Evolutionary conservation across 129 eudicot genomes (phyloP), one percentile per base, ranked within the genome.

Genomic region (Artemisia tridentata): DNA sequence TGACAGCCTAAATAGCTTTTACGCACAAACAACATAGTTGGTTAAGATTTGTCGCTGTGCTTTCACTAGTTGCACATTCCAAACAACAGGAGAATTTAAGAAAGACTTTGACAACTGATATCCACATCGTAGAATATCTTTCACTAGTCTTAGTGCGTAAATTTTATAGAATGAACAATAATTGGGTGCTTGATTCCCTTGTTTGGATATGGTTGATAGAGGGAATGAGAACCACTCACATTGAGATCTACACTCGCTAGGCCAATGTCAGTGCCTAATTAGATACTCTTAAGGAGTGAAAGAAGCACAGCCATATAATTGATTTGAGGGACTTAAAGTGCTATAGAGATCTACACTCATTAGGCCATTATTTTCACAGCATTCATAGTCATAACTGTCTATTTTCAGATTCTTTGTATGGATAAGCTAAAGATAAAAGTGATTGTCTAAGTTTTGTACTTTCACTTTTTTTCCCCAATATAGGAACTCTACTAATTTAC

Each of bases 21-120:
- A 71, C 13, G 45, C 63, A 63, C 19, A 38, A 63, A 51, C 16
- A 51, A 19, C 41, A 34, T 38, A 19, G 54, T 8, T 64, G 62
- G 18, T 73, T 64, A 51, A 34, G 65, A 52, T 74, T 61, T 61
- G 51, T 61, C 12, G 21, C 69, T 38, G 54, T 64, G 71, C 71
- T 63, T 64, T 45, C 65, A n/a, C 59, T 51, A 63, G 78, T 74
- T 74, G 78, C 65, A 64, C 65, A 63, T 72, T 74, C 78, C 25
- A 64, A 14, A 65, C 53, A 7, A 11, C 31, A 13, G 62, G 49
- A 72, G 77, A 72, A 72, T 62, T 51, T 57, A 48, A 73, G 51
- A 31, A 63, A 73, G 11, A 63, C 17, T 19, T 63, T 12, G 45
- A 8, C 46, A 72, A 65, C 43, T 53, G 65, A 64, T 56, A 65